These are phyloP conservation scores for Neoboletus subvelutipes DNA, from an alignment of 768 basidiomycete genomes.

Conservation along the genomic window DNA sequence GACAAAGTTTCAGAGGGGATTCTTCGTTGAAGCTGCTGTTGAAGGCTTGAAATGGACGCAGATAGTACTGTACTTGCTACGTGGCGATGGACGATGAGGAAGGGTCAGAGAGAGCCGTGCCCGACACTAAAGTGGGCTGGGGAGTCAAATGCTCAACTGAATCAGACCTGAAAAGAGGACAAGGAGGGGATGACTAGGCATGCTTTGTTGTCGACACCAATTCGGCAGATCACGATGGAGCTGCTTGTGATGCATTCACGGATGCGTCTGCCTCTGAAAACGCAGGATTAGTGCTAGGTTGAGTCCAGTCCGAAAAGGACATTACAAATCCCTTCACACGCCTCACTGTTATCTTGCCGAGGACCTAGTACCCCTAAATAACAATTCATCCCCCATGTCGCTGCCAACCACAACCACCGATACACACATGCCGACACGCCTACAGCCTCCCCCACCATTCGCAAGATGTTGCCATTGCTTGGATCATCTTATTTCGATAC, in stretches of 20 bases:
- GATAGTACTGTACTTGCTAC: not conserved
- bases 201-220: not conserved
- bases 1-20: conserved; percentile 45
- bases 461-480: no score
- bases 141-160: not conserved
- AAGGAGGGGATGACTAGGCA: conserved; percentile 24
- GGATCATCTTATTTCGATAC: no score
- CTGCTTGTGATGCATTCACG: not conserved
- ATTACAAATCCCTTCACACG: no score
- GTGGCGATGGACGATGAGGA: not conserved
- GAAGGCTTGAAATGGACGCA: not conserved
- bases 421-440: no score
- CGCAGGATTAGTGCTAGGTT: no score
- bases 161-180: conserved; percentile 17
- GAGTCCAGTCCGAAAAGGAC: no score
- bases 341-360: no score
- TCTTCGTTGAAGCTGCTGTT: conserved; percentile 2
- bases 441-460: no score
- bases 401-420: no score
- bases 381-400: no score
- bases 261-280: not conserved
- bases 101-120: not conserved
- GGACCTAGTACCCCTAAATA: no score
- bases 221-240: not conserved
- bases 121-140: not conserved